These are phyloP conservation scores for Halophytophthora batemanensis DNA, from an alignment of 352 stramenopile species.

Conservation along the genomic window DNA sequence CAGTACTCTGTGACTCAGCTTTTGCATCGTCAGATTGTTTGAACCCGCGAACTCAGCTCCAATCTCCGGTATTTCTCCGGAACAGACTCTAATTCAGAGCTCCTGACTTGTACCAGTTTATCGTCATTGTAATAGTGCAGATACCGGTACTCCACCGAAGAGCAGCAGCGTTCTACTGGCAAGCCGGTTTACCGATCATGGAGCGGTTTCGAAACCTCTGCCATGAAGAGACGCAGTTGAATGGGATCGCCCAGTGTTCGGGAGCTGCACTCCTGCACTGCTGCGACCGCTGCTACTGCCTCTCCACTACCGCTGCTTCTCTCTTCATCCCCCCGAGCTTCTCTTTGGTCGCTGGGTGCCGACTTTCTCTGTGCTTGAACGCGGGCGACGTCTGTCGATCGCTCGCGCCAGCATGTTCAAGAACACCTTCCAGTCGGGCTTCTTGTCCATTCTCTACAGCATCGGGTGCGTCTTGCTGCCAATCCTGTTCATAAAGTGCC, in stretches of 20 bases:
- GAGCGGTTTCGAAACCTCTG: not conserved
- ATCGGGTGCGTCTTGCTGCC: constrained; percentile 75
- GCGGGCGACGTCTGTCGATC: not conserved
- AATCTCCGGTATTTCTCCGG: not conserved
- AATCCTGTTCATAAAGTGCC: not conserved
- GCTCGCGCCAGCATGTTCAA: constrained; percentile 87
- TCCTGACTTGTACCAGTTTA: not conserved
- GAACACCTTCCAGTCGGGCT: constrained; percentile 98
- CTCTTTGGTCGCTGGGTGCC: no score
- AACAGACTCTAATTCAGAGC: not conserved
- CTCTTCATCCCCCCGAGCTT: not conserved
- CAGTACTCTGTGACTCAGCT: no score
- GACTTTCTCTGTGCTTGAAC: not conserved
- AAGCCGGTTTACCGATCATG: not conserved
- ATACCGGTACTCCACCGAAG: not conserved
- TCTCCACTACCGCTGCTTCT: not conserved
- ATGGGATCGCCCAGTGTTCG: no score
- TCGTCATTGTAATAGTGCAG: not conserved
- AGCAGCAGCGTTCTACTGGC: no score
- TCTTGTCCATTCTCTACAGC: constrained; percentile 97
- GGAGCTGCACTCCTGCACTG: no score
- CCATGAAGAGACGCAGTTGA: not conserved
- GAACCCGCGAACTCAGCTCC: not conserved
- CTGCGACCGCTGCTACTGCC: no score
- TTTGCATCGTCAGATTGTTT: no score